Evolutionary conservation across 129 eudicot genomes (phyloP).

Genomic region (Ambrosia artemisiifolia): DNA sequence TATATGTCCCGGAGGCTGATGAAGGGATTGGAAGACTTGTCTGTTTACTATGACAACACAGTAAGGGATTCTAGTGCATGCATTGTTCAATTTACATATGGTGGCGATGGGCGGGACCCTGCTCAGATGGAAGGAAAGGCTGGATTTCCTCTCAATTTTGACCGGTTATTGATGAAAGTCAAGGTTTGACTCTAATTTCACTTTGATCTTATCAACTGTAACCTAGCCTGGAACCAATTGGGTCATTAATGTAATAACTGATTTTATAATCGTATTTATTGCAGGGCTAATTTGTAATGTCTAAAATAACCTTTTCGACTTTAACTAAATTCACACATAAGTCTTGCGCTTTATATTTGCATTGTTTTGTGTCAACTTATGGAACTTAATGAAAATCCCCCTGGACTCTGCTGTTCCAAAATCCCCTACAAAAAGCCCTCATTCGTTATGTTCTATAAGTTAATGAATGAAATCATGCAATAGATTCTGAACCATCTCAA

Average conservation of each 20-base stretch:
- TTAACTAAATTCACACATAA: too few relatives aligned
- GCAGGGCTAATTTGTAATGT: too few relatives aligned
- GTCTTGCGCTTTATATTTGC: too few relatives aligned
- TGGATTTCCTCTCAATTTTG: constrained; percentile 77
- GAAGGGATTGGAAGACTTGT: constrained; percentile 80
- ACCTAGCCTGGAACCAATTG: too few relatives aligned
- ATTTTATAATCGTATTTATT: too few relatives aligned
- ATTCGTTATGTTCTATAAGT: not conserved
- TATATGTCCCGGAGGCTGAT: constrained; percentile 92
- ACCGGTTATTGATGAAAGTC: constrained; percentile 69
- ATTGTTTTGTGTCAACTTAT: too few relatives aligned
- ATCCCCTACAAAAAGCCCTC: not conserved
- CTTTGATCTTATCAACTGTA: not conserved
- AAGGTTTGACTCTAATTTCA: constrained; percentile 48
- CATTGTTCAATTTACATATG: constrained; percentile 79
- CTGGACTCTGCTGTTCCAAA: not conserved
- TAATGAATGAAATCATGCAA: not conserved
- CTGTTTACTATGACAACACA: constrained; percentile 76
- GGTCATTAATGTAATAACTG: too few relatives aligned
- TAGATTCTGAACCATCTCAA: not conserved
- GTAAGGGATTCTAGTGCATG: constrained; percentile 80
- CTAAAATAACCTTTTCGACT: too few relatives aligned
- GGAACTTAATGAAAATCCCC: too few relatives aligned
- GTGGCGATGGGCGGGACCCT: constrained; percentile 94
- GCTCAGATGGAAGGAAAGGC: constrained; percentile 86